These are phyloP conservation scores for Eucalyptus guilfoylei DNA, from an alignment of 345 rosid genomes.

Conservation along the genomic window DNA sequence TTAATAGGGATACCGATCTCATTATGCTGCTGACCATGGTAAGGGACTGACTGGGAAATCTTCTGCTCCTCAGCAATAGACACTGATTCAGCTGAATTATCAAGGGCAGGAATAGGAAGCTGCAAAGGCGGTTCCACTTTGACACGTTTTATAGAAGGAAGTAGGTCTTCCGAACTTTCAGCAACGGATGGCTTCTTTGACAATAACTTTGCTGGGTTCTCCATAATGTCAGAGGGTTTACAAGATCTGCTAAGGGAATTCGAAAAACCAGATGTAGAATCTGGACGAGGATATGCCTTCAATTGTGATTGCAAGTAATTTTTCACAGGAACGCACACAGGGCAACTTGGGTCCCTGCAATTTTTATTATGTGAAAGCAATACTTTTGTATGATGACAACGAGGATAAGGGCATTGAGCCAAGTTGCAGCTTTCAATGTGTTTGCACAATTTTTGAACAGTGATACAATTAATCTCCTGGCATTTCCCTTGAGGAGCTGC, in stretches of 20 bases:
- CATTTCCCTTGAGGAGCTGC: conserved; percentile 80
- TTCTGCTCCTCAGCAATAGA: conserved; percentile 21
- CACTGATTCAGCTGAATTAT: conserved; percentile 25
- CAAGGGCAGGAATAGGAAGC: conserved; percentile 26
- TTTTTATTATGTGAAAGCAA: conserved; percentile 53
- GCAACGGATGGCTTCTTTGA: conserved; percentile 25
- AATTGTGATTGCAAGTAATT: conserved; percentile 37
- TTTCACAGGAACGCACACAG: conserved; percentile 84
- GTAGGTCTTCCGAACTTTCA: conserved; percentile 42
- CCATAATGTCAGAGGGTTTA: conserved; percentile 33
- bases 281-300: conserved; percentile 33
- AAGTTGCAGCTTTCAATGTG: conserved; percentile 69
- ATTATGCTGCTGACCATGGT: conserved; percentile 31
- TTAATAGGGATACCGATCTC: conserved; percentile 30
- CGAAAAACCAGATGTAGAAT: conserved; percentile 17
- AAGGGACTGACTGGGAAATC: conserved; percentile 24
- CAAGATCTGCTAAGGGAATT: conserved; percentile 19
- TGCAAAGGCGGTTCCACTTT: conserved; percentile 60
- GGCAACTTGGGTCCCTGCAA: conserved; percentile 63
- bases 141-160: conserved; percentile 74
- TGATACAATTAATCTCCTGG: conserved; percentile 43
- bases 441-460: conserved; percentile 49
- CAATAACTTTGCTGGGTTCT: conserved; percentile 20
- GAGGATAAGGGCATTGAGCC: conserved; percentile 53
- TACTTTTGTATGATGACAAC: conserved; percentile 62